Conservation (phyloP, 164 flowering plant genomes). For the Chimonanthus salicifolius region DNA sequence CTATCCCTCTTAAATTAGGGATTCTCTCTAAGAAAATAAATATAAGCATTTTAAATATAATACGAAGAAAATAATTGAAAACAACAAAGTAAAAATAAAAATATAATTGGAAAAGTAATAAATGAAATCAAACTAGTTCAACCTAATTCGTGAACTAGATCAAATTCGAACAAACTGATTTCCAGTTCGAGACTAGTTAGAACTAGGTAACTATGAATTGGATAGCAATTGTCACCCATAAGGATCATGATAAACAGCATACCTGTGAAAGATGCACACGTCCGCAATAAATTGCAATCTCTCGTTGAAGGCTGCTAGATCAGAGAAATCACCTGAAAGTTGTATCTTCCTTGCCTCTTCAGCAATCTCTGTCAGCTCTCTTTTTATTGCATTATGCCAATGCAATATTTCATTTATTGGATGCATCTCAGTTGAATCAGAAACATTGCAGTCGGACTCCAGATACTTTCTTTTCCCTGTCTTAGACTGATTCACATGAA, state of each 20-base stretch:
- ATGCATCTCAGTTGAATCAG: conserved; percentile 21
- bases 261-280: conserved; percentile 97
- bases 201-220: too few species aligned
- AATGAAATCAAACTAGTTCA: too few species aligned
- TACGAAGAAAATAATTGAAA: too few species aligned
- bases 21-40: too few species aligned
- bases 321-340: conserved; percentile 68
- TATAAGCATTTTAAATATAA: too few species aligned
- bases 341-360: conserved; percentile 66
- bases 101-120: too few species aligned
- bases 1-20: too few species aligned
- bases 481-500: conserved; percentile 38
- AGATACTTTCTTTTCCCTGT: conserved; percentile 51
- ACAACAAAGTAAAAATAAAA: too few species aligned
- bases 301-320: conserved; percentile 63
- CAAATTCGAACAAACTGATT: too few species aligned
- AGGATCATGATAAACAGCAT: neutral
- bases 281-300: conserved; percentile 90
- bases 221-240: too few species aligned
- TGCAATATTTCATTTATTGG: conserved; percentile 87
- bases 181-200: too few species aligned
- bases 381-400: conserved; percentile 84
- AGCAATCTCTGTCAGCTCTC: conserved; percentile 72
- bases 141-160: too few species aligned
- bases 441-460: conserved; percentile 24